phyloP scores from a whole-genome alignment of 2,329 filamentous ascomycete genomes.

The Cytospora chrysosperma region DNA sequence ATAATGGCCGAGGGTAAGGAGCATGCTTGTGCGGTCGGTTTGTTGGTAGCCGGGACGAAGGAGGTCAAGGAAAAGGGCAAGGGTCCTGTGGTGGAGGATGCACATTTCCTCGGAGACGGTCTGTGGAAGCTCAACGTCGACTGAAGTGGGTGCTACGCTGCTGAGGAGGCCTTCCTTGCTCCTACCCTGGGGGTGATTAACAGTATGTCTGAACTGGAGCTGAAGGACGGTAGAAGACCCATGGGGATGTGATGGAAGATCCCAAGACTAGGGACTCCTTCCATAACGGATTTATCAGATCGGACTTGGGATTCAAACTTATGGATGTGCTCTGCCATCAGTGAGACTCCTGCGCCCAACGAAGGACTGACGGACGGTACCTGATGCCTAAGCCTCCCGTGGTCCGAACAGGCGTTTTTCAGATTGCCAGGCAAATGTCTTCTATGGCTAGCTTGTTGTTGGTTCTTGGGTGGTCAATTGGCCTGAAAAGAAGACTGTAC shows the following conservation, averaged over 20 bases:
- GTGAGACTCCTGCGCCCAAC: neutral
- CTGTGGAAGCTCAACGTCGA: slow-evolving; percentile 72
- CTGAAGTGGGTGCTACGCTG: slow-evolving; percentile 30
- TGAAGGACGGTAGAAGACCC: neutral
- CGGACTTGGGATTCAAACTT: neutral
- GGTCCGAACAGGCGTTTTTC: too few relatives aligned
- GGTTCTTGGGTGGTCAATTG: neutral
- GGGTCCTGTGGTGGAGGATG: slow-evolving; percentile 88
- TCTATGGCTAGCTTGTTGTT: neutral
- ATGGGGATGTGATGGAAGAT: too few relatives aligned
- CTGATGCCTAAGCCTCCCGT: too few relatives aligned
- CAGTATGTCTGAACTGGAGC: neutral
- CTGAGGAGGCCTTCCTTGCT: neutral
- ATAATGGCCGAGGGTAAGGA: slow-evolving; percentile 92
- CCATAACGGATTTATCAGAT: neutral
- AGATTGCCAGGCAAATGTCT: too few relatives aligned
- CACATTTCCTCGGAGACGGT: slow-evolving; percentile 91
- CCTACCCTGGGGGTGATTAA: neutral
- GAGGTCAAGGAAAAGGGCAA: slow-evolving; percentile 95
- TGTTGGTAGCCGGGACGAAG: slow-evolving; percentile 79
- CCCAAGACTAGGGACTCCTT: too few relatives aligned
- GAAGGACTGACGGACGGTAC: neutral
- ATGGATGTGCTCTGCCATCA: neutral
- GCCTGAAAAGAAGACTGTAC: neutral
- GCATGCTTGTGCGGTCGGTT: slow-evolving; percentile 83